Conservation (phyloP, 2,329 filamentous ascomycete species). For the Alternaria metachromatica region DNA sequence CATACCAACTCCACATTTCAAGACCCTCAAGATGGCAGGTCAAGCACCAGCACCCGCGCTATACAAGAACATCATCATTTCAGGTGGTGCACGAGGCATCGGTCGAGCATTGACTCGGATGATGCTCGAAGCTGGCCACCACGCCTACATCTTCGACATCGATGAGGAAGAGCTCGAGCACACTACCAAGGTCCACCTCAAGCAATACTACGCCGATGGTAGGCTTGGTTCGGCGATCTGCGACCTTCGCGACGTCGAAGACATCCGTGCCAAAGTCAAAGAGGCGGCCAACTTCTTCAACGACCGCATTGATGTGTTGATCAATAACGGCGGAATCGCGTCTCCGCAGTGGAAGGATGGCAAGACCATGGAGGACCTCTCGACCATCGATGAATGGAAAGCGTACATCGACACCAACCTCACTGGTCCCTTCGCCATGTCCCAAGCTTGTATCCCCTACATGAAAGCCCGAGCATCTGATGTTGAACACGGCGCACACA, state of each 20-base stretch:
- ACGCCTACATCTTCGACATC: slow-evolving; percentile 57
- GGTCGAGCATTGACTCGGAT: slow-evolving; percentile 56
- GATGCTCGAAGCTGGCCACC: slow-evolving; percentile 54
- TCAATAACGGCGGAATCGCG: slow-evolving; percentile 49
- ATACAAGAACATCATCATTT: slow-evolving; percentile 48
- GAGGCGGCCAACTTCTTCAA: slow-evolving; percentile 54
- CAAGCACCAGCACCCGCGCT: slow-evolving; percentile 9
- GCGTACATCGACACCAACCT: slow-evolving; percentile 58
- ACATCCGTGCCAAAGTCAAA: slow-evolving; percentile 51
- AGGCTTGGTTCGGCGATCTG: slow-evolving; percentile 50
- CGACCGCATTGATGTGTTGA: slow-evolving; percentile 49
- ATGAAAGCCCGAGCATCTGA: slow-evolving; percentile 50
- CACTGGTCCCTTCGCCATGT: slow-evolving; percentile 55
- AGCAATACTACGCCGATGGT: slow-evolving; percentile 44
- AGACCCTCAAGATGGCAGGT: slow-evolving; percentile 7
- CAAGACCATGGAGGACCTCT: slow-evolving; percentile 55
- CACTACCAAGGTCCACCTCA: slow-evolving; percentile 51
- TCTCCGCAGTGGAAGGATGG: slow-evolving; percentile 52
- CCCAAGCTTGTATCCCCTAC: slow-evolving; percentile 56
- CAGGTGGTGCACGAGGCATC: slow-evolving; percentile 57
- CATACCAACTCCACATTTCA: neutral
- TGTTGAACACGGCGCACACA: slow-evolving; percentile 34
- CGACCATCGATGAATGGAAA: slow-evolving; percentile 54
- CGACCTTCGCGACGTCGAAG: slow-evolving; percentile 53
- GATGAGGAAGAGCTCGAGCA: slow-evolving; percentile 46